Conservation (phyloP, 2,329 filamentous ascomycete genomes). For the Diplodia scrobiculata region DNA sequence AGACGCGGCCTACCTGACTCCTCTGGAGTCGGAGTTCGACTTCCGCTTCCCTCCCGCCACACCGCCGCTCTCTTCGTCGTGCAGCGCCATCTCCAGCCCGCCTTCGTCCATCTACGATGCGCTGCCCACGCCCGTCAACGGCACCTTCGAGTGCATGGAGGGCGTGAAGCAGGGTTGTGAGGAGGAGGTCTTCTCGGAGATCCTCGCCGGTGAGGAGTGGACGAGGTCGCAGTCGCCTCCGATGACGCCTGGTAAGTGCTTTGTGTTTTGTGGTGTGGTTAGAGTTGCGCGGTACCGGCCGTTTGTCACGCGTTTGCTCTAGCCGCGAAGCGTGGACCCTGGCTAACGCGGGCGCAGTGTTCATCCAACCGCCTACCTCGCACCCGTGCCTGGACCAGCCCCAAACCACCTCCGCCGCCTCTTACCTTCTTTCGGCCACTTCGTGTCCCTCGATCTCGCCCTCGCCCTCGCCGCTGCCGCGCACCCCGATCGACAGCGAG, state of each 20-base stretch:
- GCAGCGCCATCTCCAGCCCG: conserved; percentile 84
- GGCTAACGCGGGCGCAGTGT: conserved; percentile 54
- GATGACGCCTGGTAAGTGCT: conserved; percentile 81
- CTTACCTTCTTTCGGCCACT: conserved; percentile 70
- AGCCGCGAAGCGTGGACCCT: conserved; percentile 27
- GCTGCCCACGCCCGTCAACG: conserved; percentile 79
- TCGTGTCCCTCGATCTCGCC: conserved; percentile 84
- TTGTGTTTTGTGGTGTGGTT: neutral
- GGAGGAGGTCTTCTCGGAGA: conserved; percentile 69
- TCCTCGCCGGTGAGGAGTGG: conserved; percentile 74
- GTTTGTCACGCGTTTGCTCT: conserved; percentile 24
- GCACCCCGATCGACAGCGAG: conserved; percentile 68
- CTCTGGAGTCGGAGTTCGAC: conserved; percentile 73
- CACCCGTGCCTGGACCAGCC: conserved; percentile 32
- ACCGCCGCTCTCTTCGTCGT: conserved; percentile 80
- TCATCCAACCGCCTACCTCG: conserved; percentile 61
- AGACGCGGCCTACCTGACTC: conserved; percentile 53
- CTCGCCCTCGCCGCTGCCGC: conserved; percentile 77
- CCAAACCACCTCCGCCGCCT: conserved; percentile 44
- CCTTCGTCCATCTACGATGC: conserved; percentile 71
- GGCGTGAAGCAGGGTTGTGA: conserved; percentile 63
- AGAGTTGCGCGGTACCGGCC: conserved; percentile 2
- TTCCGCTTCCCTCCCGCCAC: conserved; percentile 77
- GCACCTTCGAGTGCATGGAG: conserved; percentile 60
- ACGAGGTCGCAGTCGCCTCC: conserved; percentile 76